Percentiles rank a stretch among this genome's conserved stretches.
These are phyloP conservation scores for Neoascochyta sp. DNA, from an alignment of 2,329 filamentous ascomycete species.

Conservation along the genomic window DNA sequence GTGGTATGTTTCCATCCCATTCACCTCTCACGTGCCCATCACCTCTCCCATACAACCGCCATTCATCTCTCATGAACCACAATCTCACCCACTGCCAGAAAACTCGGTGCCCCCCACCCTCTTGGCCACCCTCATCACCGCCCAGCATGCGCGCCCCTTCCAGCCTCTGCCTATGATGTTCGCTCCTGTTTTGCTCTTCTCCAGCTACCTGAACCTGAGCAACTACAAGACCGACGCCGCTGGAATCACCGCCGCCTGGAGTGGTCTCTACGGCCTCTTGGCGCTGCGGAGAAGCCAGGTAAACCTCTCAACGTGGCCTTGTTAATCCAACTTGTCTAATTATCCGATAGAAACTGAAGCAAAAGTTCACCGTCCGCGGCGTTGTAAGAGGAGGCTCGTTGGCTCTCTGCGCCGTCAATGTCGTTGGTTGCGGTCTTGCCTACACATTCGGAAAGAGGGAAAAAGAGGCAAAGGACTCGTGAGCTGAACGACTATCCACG, in stretches of 20 bases:
- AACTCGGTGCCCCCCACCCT: slow-evolving; percentile 62
- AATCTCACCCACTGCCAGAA: slow-evolving; percentile 44
- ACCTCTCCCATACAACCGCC: slow-evolving; percentile 3
- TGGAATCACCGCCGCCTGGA: slow-evolving; percentile 62
- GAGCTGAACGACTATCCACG: not conserved
- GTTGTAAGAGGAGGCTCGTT: slow-evolving; percentile 52
- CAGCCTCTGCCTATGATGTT: slow-evolving; percentile 65
- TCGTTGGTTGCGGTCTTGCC: slow-evolving; percentile 50
- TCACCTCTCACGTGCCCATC: slow-evolving; percentile 15
- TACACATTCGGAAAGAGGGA: slow-evolving; percentile 50
- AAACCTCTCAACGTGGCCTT: slow-evolving; percentile 2
- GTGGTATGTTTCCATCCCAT: slow-evolving; percentile 42
- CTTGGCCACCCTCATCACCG: slow-evolving; percentile 62
- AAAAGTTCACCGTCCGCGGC: slow-evolving; percentile 50
- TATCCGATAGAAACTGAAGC: slow-evolving; percentile 40
- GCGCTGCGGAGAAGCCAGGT: slow-evolving; percentile 56
- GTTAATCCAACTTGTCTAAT: not conserved
- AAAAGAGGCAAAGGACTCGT: slow-evolving; percentile 24
- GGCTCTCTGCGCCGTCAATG: slow-evolving; percentile 50
- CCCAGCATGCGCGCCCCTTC: slow-evolving; percentile 64
- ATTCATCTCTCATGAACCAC: not conserved
- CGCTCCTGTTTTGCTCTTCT: slow-evolving; percentile 62
- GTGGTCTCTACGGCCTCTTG: slow-evolving; percentile 61
- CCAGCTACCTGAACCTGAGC: slow-evolving; percentile 62
- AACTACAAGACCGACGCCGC: slow-evolving; percentile 61